Base-by-base conservation (phyloP, 768 basidiomycete genomes). In the Amanita polypyramis region DNA sequence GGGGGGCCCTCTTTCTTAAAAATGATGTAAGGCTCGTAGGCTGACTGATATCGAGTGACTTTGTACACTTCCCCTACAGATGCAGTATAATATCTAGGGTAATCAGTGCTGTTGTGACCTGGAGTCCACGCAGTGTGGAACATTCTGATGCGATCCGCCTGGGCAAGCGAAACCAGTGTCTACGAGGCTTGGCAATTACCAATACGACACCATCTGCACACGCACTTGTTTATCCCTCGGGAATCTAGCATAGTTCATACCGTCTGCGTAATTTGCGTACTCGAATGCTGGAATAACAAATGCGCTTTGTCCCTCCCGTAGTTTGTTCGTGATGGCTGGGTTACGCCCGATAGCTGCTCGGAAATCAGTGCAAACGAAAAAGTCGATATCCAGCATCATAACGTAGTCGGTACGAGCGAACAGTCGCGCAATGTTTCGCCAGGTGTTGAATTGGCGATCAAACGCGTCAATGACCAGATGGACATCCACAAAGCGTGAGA, bases 301-400 rank as follows among this genome's bases (percentile, higher is more conserved):
- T 2, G 87, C 90, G 14, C 77, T 73, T 12, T 66, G 57, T 3
- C 88, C 89, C 43, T 67, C 70, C 19, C 69, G 68, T 47, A 92
- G 65, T 54, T 70, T 72, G 23, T 64, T 60, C 57, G 72, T 66
- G 15, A 65, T 59, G n/a, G 53, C 61, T 43, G 62, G 56, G 54
- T 69, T 70, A 9, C 65, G 65, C 44, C 70, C 73, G 52, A 89
- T 66, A 7, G 75, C 69, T 23, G 64, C 59, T 49, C 84, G 74
- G 62, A 90, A 87, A 65, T 88, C 79, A 40, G 91, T 91, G 61
- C 89, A 90, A 9, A 86, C 63, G 27, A 76, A 82, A 61, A 94
- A 92, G 61, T 93, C 90, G 52, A 93, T 82, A 60, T 94, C 92
- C 44, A 93, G 79, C 82, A 92, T 85, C 80, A 93, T 85, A 49